These are phyloP conservation scores for Picea mariana DNA, from an alignment of 83 land plant species.

Conservation along the genomic window DNA sequence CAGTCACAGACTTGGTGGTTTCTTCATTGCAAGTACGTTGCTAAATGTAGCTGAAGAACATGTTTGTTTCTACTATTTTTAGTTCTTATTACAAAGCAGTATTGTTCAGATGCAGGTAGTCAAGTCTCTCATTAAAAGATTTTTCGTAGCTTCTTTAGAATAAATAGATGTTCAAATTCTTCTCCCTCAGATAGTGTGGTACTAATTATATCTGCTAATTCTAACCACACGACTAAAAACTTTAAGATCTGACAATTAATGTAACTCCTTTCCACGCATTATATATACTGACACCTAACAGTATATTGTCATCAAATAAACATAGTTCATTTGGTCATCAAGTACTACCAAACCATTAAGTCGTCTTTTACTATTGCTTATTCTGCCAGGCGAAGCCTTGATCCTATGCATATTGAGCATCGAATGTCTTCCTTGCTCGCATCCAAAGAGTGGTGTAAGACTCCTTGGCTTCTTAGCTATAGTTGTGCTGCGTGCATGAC, in stretches of 20 bases:
- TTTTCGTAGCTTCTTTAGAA: not conserved
- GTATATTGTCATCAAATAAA: no score
- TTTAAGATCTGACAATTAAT: not conserved
- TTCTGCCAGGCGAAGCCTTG: no score
- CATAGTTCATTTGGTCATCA: no score
- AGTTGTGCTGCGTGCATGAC: no score
- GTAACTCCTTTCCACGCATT: not conserved
- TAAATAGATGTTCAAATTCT: no score
- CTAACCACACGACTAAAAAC: not conserved
- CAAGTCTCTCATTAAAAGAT: not conserved
- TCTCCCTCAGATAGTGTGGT: no score
- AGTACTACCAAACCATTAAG: no score
- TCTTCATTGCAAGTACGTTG: constrained; percentile 67
- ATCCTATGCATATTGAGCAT: no score
- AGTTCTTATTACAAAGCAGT: constrained; percentile 13
- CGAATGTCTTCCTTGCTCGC: no score
- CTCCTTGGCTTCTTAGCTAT: no score
- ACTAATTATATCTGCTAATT: not conserved
- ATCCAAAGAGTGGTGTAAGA: no score
- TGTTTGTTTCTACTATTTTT: not conserved
- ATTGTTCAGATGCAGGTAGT: not conserved
- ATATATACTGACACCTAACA: not conserved
- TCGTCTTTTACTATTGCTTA: no score
- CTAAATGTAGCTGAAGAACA: not conserved
- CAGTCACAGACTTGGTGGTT: constrained; percentile 74